Evolutionary conservation across 2,329 filamentous ascomycete species (phyloP).

Genomic region (Epichloe glyceriae): DNA sequence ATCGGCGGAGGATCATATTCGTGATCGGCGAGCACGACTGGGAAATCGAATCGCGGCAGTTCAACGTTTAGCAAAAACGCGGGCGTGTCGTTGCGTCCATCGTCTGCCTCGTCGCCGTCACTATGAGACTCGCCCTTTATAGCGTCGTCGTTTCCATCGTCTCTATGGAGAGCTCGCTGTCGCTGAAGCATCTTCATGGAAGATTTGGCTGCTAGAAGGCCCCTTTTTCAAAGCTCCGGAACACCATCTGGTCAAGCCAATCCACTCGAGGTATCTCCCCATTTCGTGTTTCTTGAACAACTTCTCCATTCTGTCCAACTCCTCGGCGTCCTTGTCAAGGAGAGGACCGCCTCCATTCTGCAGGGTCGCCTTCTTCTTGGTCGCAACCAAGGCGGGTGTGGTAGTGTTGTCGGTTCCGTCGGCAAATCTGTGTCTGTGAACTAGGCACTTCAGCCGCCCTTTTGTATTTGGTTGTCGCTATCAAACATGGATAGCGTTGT

Average conservation of each 20-base stretch:
- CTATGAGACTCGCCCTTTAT: slow-evolving; percentile 15
- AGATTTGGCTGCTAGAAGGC: slow-evolving; percentile 49
- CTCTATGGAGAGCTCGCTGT: slow-evolving; percentile 28
- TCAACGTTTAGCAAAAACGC: slow-evolving; percentile 81
- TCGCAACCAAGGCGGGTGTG: slow-evolving; percentile 56
- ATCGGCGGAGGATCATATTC: slow-evolving; percentile 81
- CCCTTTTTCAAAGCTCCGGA: slow-evolving; percentile 75
- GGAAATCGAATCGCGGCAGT: slow-evolving; percentile 88
- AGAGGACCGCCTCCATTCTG: slow-evolving; percentile 35
- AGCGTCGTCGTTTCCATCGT: slow-evolving; percentile 21
- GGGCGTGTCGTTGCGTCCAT: slow-evolving; percentile 35
- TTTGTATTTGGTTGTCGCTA: slow-evolving; percentile 76
- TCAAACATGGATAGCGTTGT: slow-evolving; percentile 91
- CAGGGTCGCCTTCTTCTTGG: slow-evolving; percentile 38
- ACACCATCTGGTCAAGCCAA: slow-evolving; percentile 93
- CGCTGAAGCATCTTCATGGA: slow-evolving; percentile 46
- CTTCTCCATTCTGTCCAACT: slow-evolving; percentile 78
- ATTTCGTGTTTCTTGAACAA: slow-evolving; percentile 97
- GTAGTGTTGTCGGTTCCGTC: slow-evolving; percentile 72
- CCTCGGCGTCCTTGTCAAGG: slow-evolving; percentile 61
- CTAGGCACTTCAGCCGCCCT: slow-evolving; percentile 78
- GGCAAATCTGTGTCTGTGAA: slow-evolving; percentile 71
- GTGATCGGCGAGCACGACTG: slow-evolving; percentile 86
- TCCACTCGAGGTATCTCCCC: slow-evolving; percentile 89
- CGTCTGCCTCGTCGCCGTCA: slow-evolving; percentile 18